Evolutionary conservation across 805 yeast genomes (phyloP), one percentile per base, ranked within the genome.

Genomic region (Yarrowia sp.): DNA sequence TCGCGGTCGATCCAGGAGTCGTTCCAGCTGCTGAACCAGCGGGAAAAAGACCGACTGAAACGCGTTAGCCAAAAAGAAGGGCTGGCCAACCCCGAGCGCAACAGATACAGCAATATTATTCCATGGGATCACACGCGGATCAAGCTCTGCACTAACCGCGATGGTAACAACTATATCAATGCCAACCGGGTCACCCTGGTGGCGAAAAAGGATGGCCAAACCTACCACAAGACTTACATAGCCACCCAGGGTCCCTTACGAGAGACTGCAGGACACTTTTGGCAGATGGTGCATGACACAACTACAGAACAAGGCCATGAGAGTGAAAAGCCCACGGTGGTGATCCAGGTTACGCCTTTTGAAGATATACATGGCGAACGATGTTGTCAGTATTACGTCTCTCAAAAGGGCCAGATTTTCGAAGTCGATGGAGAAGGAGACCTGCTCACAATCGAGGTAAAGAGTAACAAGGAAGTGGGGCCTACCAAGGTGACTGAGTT

Each of bases 181-280:
- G 99, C 98, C 0, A 91, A 93, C 32, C 89, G 91, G 78, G 78
- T 91, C 72, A 74, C 82, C 74, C 73, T 81, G 77, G 73, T 82
- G 74, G 72, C 76, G 72, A 75, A 59, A 12, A 45, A 59, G 52
- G 50, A 35, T 26, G 16, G 16, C 42, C 11, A 45, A 16, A 59
- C 52, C 52, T 59, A 59, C 42, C 58, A 36, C 58, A 73, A 77
- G 58, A 70, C 73, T 4, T 79, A 77, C 68, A 90, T 93, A 73
- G 97, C 97, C 0, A 85, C 96, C 0, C 97, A 94, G 77, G 99
- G 97, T 1, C 99, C 99, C 2, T 77, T 90, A 70, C 77, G 76
- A 2, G 83, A 83, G 46, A 94, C 98, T 0, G 83, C 88, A 35
- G 87, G 86, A 22, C 97, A 94, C 76, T 93, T 94, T 74, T 92